Conservation (phyloP, 768 basidiomycete species). For the Paxillus rubicundulus region DNA sequence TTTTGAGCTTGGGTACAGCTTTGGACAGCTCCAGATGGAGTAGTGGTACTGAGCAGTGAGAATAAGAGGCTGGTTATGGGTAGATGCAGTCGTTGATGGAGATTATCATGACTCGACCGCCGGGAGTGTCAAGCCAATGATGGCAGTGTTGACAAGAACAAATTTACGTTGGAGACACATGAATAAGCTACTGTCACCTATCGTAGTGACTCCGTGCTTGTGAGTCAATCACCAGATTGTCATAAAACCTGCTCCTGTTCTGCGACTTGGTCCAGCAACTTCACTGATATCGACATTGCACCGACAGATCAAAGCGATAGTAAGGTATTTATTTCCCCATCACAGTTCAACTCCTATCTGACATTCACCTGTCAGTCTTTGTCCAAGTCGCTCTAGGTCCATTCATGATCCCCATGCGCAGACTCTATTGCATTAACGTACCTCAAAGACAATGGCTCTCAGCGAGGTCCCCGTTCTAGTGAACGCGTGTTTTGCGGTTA, state of each 20-base stretch:
- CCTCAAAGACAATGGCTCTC: conserved; percentile 26
- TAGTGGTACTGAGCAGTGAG: conserved; percentile 5
- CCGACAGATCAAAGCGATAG: background rate
- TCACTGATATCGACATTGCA: background rate
- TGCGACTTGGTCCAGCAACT: background rate
- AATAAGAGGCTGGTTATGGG: conserved; percentile 12
- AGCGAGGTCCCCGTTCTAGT: conserved; percentile 35
- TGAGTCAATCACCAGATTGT: background rate
- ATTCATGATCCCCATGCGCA: conserved; percentile 11
- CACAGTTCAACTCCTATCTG: conserved; percentile 1
- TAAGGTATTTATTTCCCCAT: conserved; percentile 15
- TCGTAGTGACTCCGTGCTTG: background rate
- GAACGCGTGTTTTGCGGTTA: conserved; percentile 54
- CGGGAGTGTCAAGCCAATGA: background rate
- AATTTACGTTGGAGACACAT: background rate
- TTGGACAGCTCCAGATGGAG: background rate
- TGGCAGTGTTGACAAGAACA: background rate
- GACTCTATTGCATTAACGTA: conserved; percentile 36
- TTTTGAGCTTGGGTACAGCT: too few species aligned
- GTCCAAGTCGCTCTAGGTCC: conserved; percentile 21
- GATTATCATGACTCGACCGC: conserved; percentile 3
- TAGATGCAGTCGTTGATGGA: background rate
- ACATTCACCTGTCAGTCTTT: conserved; percentile 7
- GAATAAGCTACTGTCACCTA: background rate
- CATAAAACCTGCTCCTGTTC: background rate